Percentiles rank a stretch among this genome's conserved stretches.
Evolutionary conservation across 495 filamentous ascomycete species (phyloP).

Genomic region (Ascodesmis nigricans): DNA sequence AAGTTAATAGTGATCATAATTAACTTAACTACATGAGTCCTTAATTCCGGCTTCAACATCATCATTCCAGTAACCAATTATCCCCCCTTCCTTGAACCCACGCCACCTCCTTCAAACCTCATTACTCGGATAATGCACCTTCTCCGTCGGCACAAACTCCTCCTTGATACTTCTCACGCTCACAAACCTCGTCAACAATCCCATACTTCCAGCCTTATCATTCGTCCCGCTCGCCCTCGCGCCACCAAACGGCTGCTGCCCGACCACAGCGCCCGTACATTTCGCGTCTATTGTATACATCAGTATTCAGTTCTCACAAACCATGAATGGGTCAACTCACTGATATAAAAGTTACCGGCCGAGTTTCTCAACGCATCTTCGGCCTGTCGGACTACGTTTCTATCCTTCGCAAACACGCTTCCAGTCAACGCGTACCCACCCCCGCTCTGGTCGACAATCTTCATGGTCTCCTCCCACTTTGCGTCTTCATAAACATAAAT

Average conservation of each 20-base stretch:
- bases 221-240: constrained; percentile 72
- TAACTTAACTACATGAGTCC: too few relatives aligned
- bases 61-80: not conserved
- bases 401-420: constrained; percentile 53
- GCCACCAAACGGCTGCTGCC: constrained; percentile 82
- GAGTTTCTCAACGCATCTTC: constrained; percentile 54
- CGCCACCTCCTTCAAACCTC: constrained; percentile 23
- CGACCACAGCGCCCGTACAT: constrained; percentile 76
- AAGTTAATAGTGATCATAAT: too few relatives aligned
- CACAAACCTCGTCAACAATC: constrained; percentile 56
- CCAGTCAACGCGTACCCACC: constrained; percentile 63
- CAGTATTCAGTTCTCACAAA: not conserved
- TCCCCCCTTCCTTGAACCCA: not conserved
- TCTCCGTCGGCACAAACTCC: constrained; percentile 49
- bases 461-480: constrained; percentile 35
- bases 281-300: constrained; percentile 40
- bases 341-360: constrained; percentile 81
- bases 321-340: constrained; percentile 15
- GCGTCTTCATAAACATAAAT: constrained; percentile 53
- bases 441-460: constrained; percentile 36
- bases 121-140: constrained; percentile 68
- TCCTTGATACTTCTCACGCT: constrained; percentile 75
- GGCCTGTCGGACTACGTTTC: constrained; percentile 40
- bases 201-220: constrained; percentile 70
- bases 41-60: too few relatives aligned